Evolutionary conservation across 2,329 filamentous ascomycete genomes (phyloP).

Genomic region (Furcasterigmium furcatum): DNA sequence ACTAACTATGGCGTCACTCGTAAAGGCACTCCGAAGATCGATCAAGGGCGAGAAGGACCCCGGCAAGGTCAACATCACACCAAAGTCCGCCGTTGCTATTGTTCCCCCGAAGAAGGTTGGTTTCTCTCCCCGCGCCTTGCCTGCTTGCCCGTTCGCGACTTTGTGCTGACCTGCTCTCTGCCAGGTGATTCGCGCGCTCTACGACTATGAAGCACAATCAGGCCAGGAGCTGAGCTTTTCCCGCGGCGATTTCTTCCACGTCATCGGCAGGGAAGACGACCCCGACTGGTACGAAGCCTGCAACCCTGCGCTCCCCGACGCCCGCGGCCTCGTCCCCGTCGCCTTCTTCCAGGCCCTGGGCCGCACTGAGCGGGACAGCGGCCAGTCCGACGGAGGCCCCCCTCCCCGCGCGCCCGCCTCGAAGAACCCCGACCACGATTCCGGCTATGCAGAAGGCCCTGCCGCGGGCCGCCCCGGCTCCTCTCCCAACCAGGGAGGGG

Average conservation of each 20-base stretch:
- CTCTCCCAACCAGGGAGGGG: conserved; percentile 5
- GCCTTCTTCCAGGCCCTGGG: conserved; percentile 90
- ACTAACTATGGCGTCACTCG: conserved; percentile 40
- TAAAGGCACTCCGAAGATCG: conserved; percentile 77
- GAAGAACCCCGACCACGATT: conserved; percentile 78
- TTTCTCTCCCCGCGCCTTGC: conserved; percentile 17
- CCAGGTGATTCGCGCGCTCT: conserved; percentile 94
- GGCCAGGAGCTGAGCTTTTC: conserved; percentile 84
- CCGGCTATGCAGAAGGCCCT: conserved; percentile 71
- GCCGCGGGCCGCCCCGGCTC: conserved; percentile 17
- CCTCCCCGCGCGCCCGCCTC: conserved; percentile 38
- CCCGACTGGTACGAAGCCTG: conserved; percentile 97
- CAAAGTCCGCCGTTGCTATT: conserved; percentile 85
- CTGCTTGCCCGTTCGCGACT: neutral
- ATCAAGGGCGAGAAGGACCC: conserved; percentile 87
- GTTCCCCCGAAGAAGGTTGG: conserved; percentile 88
- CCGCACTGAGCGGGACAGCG: conserved; percentile 88
- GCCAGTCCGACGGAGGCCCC: conserved; percentile 58
- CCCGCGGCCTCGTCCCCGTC: conserved; percentile 88
- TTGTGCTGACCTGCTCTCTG: conserved; percentile 16
- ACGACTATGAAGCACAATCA: conserved; percentile 80
- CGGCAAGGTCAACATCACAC: conserved; percentile 71
- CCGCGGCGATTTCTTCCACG: conserved; percentile 96
- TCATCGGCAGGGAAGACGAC: conserved; percentile 94
- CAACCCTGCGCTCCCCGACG: conserved; percentile 84